phyloP scores from a whole-genome alignment of 768 basidiomycete species.

The Kwoniella sp. region DNA sequence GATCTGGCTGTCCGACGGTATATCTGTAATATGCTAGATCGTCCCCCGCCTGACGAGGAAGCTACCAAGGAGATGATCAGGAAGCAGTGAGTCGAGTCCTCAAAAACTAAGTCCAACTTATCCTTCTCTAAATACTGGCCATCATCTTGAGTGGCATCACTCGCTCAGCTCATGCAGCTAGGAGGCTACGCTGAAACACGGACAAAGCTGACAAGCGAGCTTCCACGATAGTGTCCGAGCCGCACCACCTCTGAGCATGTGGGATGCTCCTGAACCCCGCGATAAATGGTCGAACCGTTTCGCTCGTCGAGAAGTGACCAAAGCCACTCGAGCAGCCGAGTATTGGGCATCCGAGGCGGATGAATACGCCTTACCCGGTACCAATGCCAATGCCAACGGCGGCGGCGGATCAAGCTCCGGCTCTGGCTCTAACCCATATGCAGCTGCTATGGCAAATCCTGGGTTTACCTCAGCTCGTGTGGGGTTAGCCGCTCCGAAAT shows the following conservation, averaged over 20 bases:
- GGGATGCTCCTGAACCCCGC: constrained; percentile 43
- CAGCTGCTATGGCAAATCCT: constrained; percentile 12
- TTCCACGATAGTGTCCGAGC: constrained; percentile 31
- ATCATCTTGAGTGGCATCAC: no score
- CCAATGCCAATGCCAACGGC: not conserved
- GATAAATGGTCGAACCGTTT: constrained; percentile 41
- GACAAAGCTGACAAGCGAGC: not conserved
- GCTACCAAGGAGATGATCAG: constrained; percentile 42
- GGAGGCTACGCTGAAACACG: no score
- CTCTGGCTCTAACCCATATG: constrained; percentile 10
- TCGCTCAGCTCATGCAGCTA: no score
- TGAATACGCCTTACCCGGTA: constrained; percentile 51
- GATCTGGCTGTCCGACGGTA: constrained; percentile 59
- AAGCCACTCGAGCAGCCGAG: constrained; percentile 47
- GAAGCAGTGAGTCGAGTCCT: constrained; percentile 45
- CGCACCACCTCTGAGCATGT: constrained; percentile 42
- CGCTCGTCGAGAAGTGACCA: constrained; percentile 46
- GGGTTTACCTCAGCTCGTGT: constrained; percentile 40
- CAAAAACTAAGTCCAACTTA: no score
- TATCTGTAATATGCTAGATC: constrained; percentile 62
- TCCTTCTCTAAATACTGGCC: no score
- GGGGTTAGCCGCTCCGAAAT: constrained; percentile 6
- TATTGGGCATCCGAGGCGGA: constrained; percentile 55
- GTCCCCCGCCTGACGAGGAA: constrained; percentile 38
- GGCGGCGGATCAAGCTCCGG: not conserved